These are phyloP conservation scores for Pyrus bretschneideri DNA, from an alignment of 306 rosid species.

Conservation along the genomic window DNA sequence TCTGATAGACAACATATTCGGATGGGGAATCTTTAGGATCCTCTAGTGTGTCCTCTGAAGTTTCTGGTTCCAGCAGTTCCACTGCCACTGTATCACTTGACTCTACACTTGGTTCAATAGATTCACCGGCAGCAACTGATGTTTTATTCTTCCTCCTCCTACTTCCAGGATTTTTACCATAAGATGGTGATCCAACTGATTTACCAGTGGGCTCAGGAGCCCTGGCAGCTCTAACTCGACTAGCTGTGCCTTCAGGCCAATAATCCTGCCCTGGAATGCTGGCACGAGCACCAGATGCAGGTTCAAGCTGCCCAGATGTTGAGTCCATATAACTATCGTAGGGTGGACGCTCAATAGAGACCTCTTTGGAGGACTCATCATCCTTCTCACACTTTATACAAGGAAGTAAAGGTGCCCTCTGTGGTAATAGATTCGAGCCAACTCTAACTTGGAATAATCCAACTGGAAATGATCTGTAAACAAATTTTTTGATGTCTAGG, in stretches of 20 bases:
- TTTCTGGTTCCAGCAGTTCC: slow-evolving; percentile 24
- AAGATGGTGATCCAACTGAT: slow-evolving; percentile 76
- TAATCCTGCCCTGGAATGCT: slow-evolving; percentile 81
- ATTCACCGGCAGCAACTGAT: slow-evolving; percentile 29
- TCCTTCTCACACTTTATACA: slow-evolving; percentile 67
- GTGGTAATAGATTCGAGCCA: slow-evolving; percentile 29
- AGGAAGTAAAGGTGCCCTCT: slow-evolving; percentile 34
- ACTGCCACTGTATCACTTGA: slow-evolving; percentile 23
- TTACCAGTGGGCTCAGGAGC: slow-evolving; percentile 75
- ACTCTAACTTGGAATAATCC: slow-evolving; percentile 47
- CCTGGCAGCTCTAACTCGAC: slow-evolving; percentile 69
- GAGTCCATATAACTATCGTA: slow-evolving; percentile 77
- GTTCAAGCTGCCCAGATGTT: slow-evolving; percentile 91
- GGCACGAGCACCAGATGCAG: slow-evolving; percentile 97
- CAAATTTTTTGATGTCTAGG: background rate
- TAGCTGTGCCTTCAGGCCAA: slow-evolving; percentile 97
- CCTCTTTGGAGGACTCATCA: slow-evolving; percentile 41
- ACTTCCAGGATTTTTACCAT: slow-evolving; percentile 85
- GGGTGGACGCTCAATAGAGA: slow-evolving; percentile 60
- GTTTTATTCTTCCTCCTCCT: slow-evolving; percentile 69
- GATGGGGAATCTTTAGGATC: slow-evolving; percentile 52
- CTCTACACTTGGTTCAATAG: slow-evolving; percentile 28
- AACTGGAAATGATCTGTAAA: slow-evolving; percentile 29
- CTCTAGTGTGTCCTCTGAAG: slow-evolving; percentile 41
- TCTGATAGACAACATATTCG: slow-evolving; percentile 72